A percentile compares a stretch with the other conserved stretches of the same genome.
Evolutionary conservation across 139 green algal species (phyloP).

Genomic region (Eudorina sp.): DNA sequence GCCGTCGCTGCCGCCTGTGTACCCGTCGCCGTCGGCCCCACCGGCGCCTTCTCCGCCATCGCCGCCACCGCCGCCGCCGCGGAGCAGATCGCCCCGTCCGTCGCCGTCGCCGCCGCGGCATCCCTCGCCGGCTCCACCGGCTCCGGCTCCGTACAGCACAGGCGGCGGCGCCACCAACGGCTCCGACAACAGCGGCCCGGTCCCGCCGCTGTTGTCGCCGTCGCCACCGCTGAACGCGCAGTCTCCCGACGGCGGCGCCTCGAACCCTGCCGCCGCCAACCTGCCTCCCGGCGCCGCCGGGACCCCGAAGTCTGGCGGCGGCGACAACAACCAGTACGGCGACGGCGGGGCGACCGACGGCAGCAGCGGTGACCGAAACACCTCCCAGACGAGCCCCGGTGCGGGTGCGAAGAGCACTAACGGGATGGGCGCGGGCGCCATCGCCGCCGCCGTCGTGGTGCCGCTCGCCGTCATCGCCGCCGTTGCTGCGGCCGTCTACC

Average conservation of each 20-base stretch:
- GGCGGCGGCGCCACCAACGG: background rate
- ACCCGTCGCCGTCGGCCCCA: background rate
- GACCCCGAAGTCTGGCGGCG: background rate
- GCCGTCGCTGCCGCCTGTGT: background rate
- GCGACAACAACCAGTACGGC: background rate
- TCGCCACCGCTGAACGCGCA: background rate
- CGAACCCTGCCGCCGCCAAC: background rate
- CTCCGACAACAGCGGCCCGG: background rate
- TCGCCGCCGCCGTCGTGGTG: constrained; percentile 25
- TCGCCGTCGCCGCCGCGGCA: background rate
- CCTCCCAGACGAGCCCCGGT: background rate
- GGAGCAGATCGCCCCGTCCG: too few species aligned
- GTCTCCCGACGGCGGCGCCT: background rate
- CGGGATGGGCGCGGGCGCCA: background rate
- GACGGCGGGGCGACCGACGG: background rate
- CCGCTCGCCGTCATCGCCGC: background rate
- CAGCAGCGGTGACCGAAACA: background rate
- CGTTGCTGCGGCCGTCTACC: background rate
- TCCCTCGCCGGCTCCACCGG: background rate
- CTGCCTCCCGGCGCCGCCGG: background rate
- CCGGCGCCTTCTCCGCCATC: background rate
- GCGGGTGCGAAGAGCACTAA: background rate
- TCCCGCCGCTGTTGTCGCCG: background rate
- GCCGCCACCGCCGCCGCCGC: background rate
- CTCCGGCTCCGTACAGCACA: background rate